phyloP scores from a whole-genome alignment of 805 yeast genomes.

The Yamadazyma scolyti region DNA sequence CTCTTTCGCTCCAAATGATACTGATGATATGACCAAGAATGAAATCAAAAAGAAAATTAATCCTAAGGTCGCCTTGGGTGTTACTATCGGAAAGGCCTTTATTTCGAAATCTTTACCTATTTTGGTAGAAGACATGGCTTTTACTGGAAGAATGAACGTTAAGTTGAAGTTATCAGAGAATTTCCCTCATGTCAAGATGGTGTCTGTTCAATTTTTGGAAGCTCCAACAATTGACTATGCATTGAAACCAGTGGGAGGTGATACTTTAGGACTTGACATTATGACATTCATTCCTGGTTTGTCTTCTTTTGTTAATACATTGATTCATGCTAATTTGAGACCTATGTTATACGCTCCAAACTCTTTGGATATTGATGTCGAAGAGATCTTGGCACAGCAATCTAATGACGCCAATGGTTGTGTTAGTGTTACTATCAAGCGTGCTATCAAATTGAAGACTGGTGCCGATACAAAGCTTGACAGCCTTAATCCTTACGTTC shows the following conservation, averaged over 20 bases:
- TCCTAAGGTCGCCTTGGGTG: constrained; percentile 80
- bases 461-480: constrained; percentile 35
- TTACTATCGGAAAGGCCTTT: constrained; percentile 76
- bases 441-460: constrained; percentile 47
- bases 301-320: constrained; percentile 63
- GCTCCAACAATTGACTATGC: constrained; percentile 77
- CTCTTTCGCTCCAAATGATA: constrained; percentile 76
- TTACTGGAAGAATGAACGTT: constrained; percentile 64
- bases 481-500: constrained; percentile 55
- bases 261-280: constrained; percentile 78
- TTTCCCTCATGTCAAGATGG: constrained; percentile 76
- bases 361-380: constrained; percentile 70
- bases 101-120: constrained; percentile 75
- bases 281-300: constrained; percentile 84
- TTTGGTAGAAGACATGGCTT: constrained; percentile 76
- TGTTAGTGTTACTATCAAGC: constrained; percentile 57
- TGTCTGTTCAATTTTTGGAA: constrained; percentile 69
- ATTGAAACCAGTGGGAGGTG: constrained; percentile 85
- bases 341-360: constrained; percentile 85
- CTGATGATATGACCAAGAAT: constrained; percentile 77
- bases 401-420: constrained; percentile 69
- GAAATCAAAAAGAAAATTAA: constrained; percentile 67
- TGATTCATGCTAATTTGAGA: constrained; percentile 66
- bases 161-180: constrained; percentile 56
- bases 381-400: constrained; percentile 61